phyloP scores from a whole-genome alignment of 2,329 filamentous ascomycete species.

The Arthrinium puccinioides region DNA sequence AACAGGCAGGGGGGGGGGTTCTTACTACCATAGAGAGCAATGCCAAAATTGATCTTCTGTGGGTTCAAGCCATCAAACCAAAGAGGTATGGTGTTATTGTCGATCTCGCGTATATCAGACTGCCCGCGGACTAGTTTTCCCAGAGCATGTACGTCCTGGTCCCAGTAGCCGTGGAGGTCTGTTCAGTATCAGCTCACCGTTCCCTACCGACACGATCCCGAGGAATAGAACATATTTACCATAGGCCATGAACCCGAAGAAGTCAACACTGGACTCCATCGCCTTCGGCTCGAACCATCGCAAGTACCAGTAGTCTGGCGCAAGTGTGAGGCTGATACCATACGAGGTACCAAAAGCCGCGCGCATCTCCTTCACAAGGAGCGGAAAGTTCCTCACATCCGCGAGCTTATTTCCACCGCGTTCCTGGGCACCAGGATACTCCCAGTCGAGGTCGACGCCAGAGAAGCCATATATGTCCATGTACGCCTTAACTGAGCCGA shows the following conservation, averaged over 20 bases:
- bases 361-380: slow-evolving; percentile 26
- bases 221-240: slow-evolving; percentile 7
- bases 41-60: slow-evolving; percentile 35
- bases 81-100: slow-evolving; percentile 25
- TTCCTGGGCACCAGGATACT: slow-evolving; percentile 29
- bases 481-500: slow-evolving; percentile 19
- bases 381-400: slow-evolving; percentile 29
- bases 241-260: slow-evolving; percentile 30
- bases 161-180: slow-evolving; percentile 36
- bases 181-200: no score
- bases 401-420: slow-evolving; percentile 23
- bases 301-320: slow-evolving; percentile 30
- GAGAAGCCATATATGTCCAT: slow-evolving; percentile 29
- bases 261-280: slow-evolving; percentile 30
- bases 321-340: slow-evolving; percentile 31
- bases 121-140: slow-evolving; percentile 28
- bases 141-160: slow-evolving; percentile 22
- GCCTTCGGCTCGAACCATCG: slow-evolving; percentile 25
- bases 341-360: slow-evolving; percentile 26
- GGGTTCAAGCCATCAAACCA: slow-evolving; percentile 33
- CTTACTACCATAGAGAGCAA: slow-evolving; percentile 39
- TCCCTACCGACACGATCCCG: not conserved
- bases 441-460: slow-evolving; percentile 40
- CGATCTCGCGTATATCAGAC: slow-evolving; percentile 35
- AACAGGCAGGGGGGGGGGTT: slow-evolving; percentile 27